Evolutionary conservation across 148 eudicot species (phyloP).

Genomic region (Rhododendron ferrugineum): DNA sequence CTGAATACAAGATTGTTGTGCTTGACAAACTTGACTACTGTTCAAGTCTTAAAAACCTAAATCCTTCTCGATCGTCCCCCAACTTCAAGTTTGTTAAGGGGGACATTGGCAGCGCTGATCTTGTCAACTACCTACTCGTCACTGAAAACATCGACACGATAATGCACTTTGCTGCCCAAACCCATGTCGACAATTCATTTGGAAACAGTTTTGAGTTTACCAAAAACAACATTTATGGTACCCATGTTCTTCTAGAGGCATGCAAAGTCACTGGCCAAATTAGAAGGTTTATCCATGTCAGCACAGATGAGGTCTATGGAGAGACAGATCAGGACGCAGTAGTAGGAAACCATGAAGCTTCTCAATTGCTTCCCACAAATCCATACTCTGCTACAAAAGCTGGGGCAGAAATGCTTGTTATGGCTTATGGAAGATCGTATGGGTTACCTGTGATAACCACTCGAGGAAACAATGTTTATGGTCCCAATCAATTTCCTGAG

Average conservation of each 20-base stretch:
- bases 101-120: constrained; percentile 64
- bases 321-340: constrained; percentile 73
- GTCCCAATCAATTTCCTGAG: constrained; percentile 60
- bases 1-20: constrained; percentile 62
- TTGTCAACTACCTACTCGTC: constrained; percentile 57
- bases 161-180: constrained; percentile 68
- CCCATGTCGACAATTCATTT: constrained; percentile 59
- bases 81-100: constrained; percentile 70
- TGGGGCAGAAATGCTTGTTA: constrained; percentile 69
- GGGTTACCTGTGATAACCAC: constrained; percentile 66
- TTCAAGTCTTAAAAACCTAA: constrained; percentile 54
- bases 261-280: constrained; percentile 66
- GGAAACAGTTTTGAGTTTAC: constrained; percentile 69
- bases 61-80: constrained; percentile 50
- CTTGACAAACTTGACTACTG: constrained; percentile 74
- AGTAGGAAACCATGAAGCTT: constrained; percentile 69
- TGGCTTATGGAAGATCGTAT: constrained; percentile 66
- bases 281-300: constrained; percentile 58
- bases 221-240: constrained; percentile 61
- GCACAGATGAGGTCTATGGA: constrained; percentile 66
- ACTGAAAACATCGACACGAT: constrained; percentile 64
- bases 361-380: constrained; percentile 60
- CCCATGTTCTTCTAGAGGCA: constrained; percentile 59
- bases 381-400: constrained; percentile 64
- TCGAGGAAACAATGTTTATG: constrained; percentile 61